Base-by-base conservation (phyloP, 108 stramenopile genomes). In the Bacterosira constricta region DNA sequence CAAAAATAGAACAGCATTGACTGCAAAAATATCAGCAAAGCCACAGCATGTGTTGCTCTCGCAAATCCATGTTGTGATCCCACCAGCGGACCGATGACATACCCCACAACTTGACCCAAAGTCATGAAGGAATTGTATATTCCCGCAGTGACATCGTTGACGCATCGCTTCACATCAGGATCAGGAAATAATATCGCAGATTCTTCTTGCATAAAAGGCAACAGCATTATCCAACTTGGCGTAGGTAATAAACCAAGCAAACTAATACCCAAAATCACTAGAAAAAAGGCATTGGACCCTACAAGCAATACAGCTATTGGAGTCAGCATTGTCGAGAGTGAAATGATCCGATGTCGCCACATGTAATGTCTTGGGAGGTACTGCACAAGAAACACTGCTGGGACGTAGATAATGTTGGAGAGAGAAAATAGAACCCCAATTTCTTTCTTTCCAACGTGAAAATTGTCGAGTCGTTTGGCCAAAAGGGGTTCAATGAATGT, bases 181-280 rank as follows among this genome's bases (percentile, higher is more conserved):
- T 79, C 64, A 13, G 65, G 55, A 52, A 61, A 72, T 32, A 73
- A 30, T 18, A 15, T 62, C 47, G 50, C 55, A 4, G 65, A 52
- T 62, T 73, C 71, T 20, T 80, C 79, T 49, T 80, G 79, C 71
- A 80, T 80, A 5, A 52, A 56, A 6, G 79, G 79, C 20, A 80
- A 50, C 29, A 80, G 29, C 51, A 66, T 38, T 13, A 80, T 53
- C 71, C 71, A 80, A 0, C 72, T 66, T 0, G 79, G 79, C 10
- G 79, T 66, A 2, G 71, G 79, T 3, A 80, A 47, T 10, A 80
- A 54, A 10, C 79, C 79, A 34, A 67, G 32, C 60, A 54, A 39
- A 11, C 36, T 0, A 3, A 68, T 44, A 6, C 79, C 79, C 4
- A 63, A 12, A 36, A 66, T 64, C 38, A 80, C 39, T 3, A 55